Evolutionary conservation across 139 green algal genomes (phyloP), one percentile per base, ranked within the genome.

Genomic region (Eudorina sp.): DNA sequence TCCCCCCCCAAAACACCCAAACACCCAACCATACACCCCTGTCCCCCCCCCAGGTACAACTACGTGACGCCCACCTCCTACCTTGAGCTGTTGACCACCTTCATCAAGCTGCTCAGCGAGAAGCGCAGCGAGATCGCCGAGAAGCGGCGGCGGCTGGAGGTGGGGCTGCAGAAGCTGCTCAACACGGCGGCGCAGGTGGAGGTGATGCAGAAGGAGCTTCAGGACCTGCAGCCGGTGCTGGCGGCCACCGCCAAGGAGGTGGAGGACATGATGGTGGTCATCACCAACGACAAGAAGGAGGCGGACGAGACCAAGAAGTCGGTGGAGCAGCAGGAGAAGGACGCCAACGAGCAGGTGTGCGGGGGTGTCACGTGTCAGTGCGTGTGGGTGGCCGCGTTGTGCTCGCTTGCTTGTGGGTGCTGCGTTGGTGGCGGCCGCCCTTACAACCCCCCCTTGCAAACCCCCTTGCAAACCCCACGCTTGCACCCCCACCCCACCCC

Each of bases 261-360:
- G 88, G 95, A 97, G 64, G 91, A 94, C 53, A 96, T 97, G 94
- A 97, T 97, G 94, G 91, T 95, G 51, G 89, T 94, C 53, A 97
- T 97, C 90, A 93, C 86, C 0, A 89, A 90, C 60, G 95, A 97
- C 92, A 96, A 95, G 91, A 83, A 73, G 58, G 93, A 96, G 85
- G 95, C 94, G 58, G 93, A 96, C 76, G 86, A 93, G 88, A 97
- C 95, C 31, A 95, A 95, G 87, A 77, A 85, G 85, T 23, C 75
- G 40, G 94, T 96, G 62, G 66, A 89, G 84, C 82, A 95, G 86
- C 91, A 92, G 84, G 95, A 98, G 88, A 91, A 90, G 66, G 95
- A 96, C 40, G 95, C 95, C 8, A 97, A 97, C 86, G 90, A 94
- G 87, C 92, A 98, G 93, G 95, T 94, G n/a, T n/a, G n/a, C n/a